A percentile compares a stretch with the other conserved stretches of the same genome.
These are phyloP conservation scores for Durusdinium trenchii DNA, from an alignment of 73 alveolate genomes.

Conservation along the genomic window DNA sequence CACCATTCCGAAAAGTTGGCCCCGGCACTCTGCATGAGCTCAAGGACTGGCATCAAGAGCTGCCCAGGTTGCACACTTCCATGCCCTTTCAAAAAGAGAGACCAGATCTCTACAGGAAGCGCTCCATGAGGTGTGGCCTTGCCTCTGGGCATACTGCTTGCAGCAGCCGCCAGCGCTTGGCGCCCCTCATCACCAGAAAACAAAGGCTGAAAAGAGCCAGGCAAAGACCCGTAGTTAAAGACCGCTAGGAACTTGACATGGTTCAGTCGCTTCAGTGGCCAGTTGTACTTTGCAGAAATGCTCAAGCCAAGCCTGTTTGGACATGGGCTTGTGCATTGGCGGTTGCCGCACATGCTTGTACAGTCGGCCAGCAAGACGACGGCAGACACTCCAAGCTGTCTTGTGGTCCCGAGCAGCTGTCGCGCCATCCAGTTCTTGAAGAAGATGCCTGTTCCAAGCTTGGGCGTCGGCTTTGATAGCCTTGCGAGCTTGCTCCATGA, in stretches of 20 bases:
- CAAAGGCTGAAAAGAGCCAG: background rate
- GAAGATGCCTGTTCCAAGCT: background rate
- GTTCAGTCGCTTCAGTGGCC: background rate
- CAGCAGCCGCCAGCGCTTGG: background rate
- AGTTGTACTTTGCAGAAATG: constrained; percentile 7
- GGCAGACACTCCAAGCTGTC: background rate
- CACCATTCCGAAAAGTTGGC: constrained; percentile 47
- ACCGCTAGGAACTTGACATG: too few species aligned
- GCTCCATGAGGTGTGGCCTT: constrained; percentile 11
- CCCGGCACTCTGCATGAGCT: background rate
- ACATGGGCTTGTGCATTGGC: background rate
- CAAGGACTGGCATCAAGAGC: constrained; percentile 21
- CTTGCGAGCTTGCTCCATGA: background rate
- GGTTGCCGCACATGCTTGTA: constrained; percentile 5
- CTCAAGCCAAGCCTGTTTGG: background rate
- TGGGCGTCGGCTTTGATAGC: background rate
- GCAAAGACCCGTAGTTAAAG: too few species aligned
- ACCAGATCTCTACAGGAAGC: constrained; percentile 42
- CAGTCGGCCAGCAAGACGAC: constrained; percentile 38
- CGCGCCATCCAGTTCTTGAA: background rate
- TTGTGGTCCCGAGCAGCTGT: background rate
- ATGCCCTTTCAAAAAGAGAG: background rate
- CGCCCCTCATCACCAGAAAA: background rate
- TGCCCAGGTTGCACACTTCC: background rate
- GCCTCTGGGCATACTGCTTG: background rate